A percentile compares a stretch with the other conserved stretches of the same genome.
Conservation (phyloP, 805 yeast genomes). For the Komagataella pastoris region DNA sequence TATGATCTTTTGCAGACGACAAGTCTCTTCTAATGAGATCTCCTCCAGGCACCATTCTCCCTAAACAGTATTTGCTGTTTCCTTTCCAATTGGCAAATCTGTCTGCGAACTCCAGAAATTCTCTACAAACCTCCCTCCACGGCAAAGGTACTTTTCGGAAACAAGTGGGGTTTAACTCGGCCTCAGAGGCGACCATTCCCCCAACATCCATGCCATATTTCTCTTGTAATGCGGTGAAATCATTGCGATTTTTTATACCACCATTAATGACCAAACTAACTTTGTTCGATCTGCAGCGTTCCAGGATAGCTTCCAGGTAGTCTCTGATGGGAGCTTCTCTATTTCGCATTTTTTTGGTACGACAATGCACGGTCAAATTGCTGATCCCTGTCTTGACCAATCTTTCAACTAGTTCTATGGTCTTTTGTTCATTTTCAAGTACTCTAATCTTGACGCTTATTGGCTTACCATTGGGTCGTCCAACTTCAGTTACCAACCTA, state of each 20-base stretch:
- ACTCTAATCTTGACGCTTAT: constrained; percentile 86
- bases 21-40: constrained; percentile 1
- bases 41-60: constrained; percentile 53
- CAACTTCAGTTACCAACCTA: constrained; percentile 66
- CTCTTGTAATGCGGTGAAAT: constrained; percentile 36
- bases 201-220: constrained; percentile 55
- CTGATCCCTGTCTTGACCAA: constrained; percentile 69
- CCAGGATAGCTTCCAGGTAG: constrained; percentile 47
- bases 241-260: constrained; percentile 40
- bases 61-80: constrained; percentile 71
- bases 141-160: constrained; percentile 35
- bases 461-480: constrained; percentile 62
- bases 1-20: not conserved
- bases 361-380: constrained; percentile 83
- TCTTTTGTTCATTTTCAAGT: constrained; percentile 46
- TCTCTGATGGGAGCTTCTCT: constrained; percentile 71
- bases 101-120: constrained; percentile 41
- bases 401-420: constrained; percentile 43
- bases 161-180: constrained; percentile 77
- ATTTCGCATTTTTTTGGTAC: constrained; percentile 81
- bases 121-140: constrained; percentile 42
- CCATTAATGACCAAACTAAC: constrained; percentile 81
- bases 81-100: constrained; percentile 48
- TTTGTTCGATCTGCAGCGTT: constrained; percentile 43
- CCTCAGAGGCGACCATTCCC: constrained; percentile 88